Evolutionary conservation across 768 basidiomycete genomes (phyloP).

Genomic region (Rhizopogon sp.): DNA sequence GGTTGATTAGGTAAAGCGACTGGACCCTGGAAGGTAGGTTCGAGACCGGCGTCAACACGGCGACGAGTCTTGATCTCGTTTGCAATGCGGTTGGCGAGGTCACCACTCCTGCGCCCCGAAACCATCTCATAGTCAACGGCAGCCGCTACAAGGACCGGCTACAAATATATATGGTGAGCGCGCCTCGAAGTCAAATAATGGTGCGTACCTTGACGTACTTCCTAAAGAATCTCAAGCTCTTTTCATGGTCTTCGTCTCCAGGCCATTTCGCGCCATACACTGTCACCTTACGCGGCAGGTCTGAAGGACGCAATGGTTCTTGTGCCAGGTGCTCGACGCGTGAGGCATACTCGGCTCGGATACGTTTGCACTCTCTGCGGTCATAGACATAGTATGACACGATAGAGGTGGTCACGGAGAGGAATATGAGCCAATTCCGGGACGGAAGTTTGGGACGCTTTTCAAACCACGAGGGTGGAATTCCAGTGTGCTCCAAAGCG

Average conservation of each 20-base stretch:
- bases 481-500: constrained; percentile 64
- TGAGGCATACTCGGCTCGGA: constrained; percentile 74
- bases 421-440: constrained; percentile 92
- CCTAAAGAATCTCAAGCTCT: constrained; percentile 83
- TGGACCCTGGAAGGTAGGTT: constrained; percentile 37
- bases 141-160: constrained; percentile 94
- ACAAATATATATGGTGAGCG: constrained; percentile 9
- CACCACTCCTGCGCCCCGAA: constrained; percentile 78
- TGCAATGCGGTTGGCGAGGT: constrained; percentile 71
- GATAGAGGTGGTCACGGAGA: constrained; percentile 66
- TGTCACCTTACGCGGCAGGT: constrained; percentile 69
- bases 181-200: constrained; percentile 7
- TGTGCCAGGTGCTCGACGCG: constrained; percentile 77
- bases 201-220: constrained; percentile 90
- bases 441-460: constrained; percentile 86
- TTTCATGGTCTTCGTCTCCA: constrained; percentile 88
- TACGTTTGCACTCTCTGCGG: constrained; percentile 70
- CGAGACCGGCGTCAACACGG: constrained; percentile 61
- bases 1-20: constrained; percentile 50
- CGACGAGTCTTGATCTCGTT: constrained; percentile 69
- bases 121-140: constrained; percentile 90
- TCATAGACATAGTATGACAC: constrained; percentile 82
- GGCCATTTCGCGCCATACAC: constrained; percentile 92
- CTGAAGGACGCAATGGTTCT: constrained; percentile 57
- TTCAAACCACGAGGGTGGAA: constrained; percentile 73